Evolutionary conservation across 768 basidiomycete genomes (phyloP).

Genomic region (Pulveroboletus ravenelii): DNA sequence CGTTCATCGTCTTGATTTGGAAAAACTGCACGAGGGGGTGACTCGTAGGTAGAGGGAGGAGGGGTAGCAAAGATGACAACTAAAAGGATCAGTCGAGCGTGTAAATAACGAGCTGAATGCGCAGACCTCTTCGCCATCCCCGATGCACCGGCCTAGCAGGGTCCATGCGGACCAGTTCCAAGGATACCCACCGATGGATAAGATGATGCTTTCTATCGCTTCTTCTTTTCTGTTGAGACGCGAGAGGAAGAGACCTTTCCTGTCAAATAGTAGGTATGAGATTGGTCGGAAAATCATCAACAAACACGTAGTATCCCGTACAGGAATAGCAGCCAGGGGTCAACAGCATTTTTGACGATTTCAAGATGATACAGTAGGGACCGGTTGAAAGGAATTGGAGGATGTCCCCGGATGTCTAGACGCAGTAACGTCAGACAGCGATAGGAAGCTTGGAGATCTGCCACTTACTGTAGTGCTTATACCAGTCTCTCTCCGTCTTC

Average conservation of each 20-base stretch:
- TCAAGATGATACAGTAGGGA: constrained; percentile 55
- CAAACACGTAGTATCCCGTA: constrained; percentile 25
- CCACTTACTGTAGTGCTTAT: constrained; percentile 67
- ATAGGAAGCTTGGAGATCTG: background rate
- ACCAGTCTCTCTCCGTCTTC: constrained; percentile 78
- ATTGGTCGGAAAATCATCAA: background rate
- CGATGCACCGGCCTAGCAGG: constrained; percentile 71
- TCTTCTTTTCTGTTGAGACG: constrained; percentile 77
- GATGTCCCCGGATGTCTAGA: constrained; percentile 66
- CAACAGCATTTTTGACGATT: constrained; percentile 50
- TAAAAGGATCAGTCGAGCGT: constrained; percentile 20
- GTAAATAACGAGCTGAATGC: background rate
- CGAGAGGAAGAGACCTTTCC: constrained; percentile 79
- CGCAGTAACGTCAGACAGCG: background rate
- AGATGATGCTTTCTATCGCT: constrained; percentile 75
- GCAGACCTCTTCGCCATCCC: constrained; percentile 80
- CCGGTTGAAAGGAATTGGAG: constrained; percentile 60
- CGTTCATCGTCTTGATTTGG: constrained; percentile 84
- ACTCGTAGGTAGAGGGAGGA: constrained; percentile 45
- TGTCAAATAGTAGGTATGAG: constrained; percentile 29
- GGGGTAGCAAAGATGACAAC: constrained; percentile 41
- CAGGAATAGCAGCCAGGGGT: constrained; percentile 86
- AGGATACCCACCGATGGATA: constrained; percentile 72
- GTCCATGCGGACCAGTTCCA: constrained; percentile 98
- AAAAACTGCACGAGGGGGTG: constrained; percentile 66